Evolutionary conservation across 2,329 filamentous ascomycete species (phyloP), one percentile per base, ranked within the genome.

Genomic region (Furcasterigmium furcatum): DNA sequence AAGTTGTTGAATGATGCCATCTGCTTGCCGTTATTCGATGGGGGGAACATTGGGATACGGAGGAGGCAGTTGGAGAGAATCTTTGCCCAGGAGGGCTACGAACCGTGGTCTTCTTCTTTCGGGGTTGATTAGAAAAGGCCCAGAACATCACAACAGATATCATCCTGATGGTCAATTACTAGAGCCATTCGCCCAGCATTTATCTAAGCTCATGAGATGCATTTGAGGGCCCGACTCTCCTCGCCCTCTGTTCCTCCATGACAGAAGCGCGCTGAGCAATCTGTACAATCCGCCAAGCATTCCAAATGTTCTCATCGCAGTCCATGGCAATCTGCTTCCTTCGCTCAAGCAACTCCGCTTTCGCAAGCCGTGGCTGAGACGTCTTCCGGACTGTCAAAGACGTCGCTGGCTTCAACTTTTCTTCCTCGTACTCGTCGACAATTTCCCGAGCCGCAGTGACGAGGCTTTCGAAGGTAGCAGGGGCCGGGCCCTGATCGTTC

Each of bases 351-450:
- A 71, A 54, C 0, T 70, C 70, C 2, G 65, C 60, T 1, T 67
- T 59, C 10, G 70, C 53, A 5, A 72, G 58, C n/a, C 65, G 53
- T 0, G 64, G 74, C 46, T 72, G 70, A 1, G 69, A 59, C 40
- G 67, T 72, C 43, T 67, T 70, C 29, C 57, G 52, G 1, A 57
- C 62, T 6, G 66, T 63, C 50, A 67, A 74, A 50, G 69, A 72
- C 1, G 74, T 51, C 1, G 69, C 64, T 0, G 68, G 64, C 22
- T 72, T 59, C 1, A 72, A 44, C 18, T n/a, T 42, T 7, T 38
- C 29, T 5, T 22, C 38, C 21, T 44, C 49, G n/a, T 42, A 36
- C 40, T 36, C 19, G 46, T 45, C 30, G 25, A 46, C 30, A 40
- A 46, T 41, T 43, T 46, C 29, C 4, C 41, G 41, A 0, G 65